Evolutionary conservation across 1,284 basidiomycete species (phyloP).

Genomic region (Abortiporus biennis): DNA sequence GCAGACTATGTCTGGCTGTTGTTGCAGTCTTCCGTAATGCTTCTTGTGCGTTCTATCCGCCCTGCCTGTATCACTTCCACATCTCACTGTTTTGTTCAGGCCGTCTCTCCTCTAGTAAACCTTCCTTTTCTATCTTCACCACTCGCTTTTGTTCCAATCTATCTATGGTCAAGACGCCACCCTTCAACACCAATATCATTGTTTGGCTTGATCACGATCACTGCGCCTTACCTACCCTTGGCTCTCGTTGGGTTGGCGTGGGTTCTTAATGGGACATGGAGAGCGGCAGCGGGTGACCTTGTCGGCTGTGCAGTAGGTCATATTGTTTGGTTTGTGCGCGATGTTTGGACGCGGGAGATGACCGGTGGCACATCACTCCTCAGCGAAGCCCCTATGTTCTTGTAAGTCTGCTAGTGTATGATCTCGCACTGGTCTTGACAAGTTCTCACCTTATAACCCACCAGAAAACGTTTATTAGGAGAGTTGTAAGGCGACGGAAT

Average conservation of each 20-base stretch:
- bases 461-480: constrained; percentile 61
- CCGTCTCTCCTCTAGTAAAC: constrained; percentile 80
- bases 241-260: constrained; percentile 88
- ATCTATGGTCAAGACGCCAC: constrained; percentile 94
- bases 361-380: constrained; percentile 69
- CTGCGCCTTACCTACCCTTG: constrained; percentile 92
- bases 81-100: constrained; percentile 33
- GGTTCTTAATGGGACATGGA: constrained; percentile 84
- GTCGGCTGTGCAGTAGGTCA: constrained; percentile 90
- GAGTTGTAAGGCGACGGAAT: constrained; percentile 45
- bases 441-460: background rate
- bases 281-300: constrained; percentile 80
- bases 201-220: constrained; percentile 91
- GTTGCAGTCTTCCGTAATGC: constrained; percentile 71
- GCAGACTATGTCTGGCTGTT: constrained; percentile 96
- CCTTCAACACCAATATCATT: constrained; percentile 92
- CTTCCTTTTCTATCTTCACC: constrained; percentile 87
- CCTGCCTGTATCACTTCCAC: background rate
- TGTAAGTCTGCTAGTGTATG: constrained; percentile 53
- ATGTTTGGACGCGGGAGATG: constrained; percentile 94
- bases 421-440: background rate
- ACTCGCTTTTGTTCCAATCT: constrained; percentile 91
- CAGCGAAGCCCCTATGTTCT: constrained; percentile 67
- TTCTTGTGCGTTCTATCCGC: constrained; percentile 58
- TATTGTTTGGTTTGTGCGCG: constrained; percentile 87